A percentile compares a stretch with the other conserved stretches of the same genome.
These are phyloP conservation scores for Taphrina flavorubra DNA, from an alignment of 1,139 yeast genomes.

Conservation along the genomic window DNA sequence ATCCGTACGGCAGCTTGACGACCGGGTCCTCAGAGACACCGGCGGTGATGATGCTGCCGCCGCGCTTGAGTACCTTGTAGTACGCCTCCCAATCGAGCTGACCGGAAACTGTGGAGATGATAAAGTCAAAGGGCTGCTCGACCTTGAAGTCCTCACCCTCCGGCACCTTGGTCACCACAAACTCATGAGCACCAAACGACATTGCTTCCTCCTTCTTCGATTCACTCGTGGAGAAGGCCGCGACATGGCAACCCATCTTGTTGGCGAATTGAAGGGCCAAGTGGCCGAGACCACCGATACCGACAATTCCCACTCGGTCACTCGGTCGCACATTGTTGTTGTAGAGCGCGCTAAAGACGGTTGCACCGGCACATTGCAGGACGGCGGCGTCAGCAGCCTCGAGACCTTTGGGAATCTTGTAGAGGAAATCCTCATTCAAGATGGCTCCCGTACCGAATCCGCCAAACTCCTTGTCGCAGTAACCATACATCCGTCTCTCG, in stretches of 20 bases:
- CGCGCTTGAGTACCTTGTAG: constrained; percentile 32
- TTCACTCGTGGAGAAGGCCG: constrained; percentile 53
- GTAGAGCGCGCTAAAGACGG: constrained; percentile 54
- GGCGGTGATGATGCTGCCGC: constrained; percentile 16
- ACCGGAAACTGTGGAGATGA: constrained; percentile 39
- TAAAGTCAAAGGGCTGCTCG: constrained; percentile 27
- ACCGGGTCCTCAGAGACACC: constrained; percentile 29
- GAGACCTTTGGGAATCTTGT: constrained; percentile 61
- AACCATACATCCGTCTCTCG: constrained; percentile 24
- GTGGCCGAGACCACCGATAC: constrained; percentile 58
- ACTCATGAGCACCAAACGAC: constrained; percentile 53
- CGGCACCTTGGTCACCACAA: constrained; percentile 50
- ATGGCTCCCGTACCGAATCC: constrained; percentile 36
- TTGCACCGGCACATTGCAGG: constrained; percentile 55
- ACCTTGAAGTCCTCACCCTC: constrained; percentile 46
- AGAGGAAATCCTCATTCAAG: constrained; percentile 54
- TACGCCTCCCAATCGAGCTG: constrained; percentile 39
- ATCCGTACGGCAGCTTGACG: constrained; percentile 26
- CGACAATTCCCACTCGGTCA: constrained; percentile 53
- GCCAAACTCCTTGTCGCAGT: constrained; percentile 32
- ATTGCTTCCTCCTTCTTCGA: constrained; percentile 53
- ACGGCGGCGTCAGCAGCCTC: constrained; percentile 55
- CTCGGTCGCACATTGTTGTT: constrained; percentile 51
- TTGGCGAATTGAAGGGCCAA: constrained; percentile 55
- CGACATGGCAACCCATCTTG: constrained; percentile 55